Evolutionary conservation across 108 stramenopile species (phyloP).

Genomic region (Skeletonema marinoi): DNA sequence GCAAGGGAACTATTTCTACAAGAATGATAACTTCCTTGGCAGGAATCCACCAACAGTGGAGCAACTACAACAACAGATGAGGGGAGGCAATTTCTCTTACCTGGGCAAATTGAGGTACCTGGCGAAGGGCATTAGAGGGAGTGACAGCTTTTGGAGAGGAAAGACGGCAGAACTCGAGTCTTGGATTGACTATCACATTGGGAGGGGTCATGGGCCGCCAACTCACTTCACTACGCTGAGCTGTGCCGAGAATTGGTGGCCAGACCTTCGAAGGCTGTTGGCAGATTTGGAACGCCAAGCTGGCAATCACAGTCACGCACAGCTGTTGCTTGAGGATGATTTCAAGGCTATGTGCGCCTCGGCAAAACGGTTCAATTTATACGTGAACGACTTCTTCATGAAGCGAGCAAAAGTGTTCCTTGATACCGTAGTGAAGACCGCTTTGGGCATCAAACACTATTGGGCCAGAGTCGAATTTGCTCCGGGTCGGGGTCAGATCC

Average conservation of each 20-base stretch:
- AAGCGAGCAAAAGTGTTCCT: slow-evolving; percentile 12
- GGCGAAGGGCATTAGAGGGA: slow-evolving; percentile 1
- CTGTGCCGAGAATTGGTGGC: too few relatives aligned
- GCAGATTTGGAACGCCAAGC: too few relatives aligned
- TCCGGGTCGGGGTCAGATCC: slow-evolving; percentile 23
- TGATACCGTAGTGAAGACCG: slow-evolving; percentile 14
- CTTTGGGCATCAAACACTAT: slow-evolving; percentile 19
- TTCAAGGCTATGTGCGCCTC: too few relatives aligned
- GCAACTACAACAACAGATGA: slow-evolving; percentile 14
- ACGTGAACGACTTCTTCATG: slow-evolving; percentile 43
- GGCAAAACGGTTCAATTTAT: too few relatives aligned
- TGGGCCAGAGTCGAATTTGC: slow-evolving; percentile 37
- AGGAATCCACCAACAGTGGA: too few relatives aligned
- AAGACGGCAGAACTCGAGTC: slow-evolving; percentile 16
- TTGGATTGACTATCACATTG: slow-evolving; percentile 40
- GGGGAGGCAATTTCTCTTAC: not conserved
- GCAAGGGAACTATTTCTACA: slow-evolving; percentile 16
- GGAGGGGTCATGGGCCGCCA: slow-evolving; percentile 17
- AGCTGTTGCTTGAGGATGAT: too few relatives aligned
- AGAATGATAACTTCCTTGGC: too few relatives aligned
- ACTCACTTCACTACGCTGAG: too few relatives aligned
- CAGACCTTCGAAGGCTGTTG: too few relatives aligned
- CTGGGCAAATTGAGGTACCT: slow-evolving; percentile 10
- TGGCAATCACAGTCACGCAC: too few relatives aligned
- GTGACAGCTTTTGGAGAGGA: slow-evolving; percentile 22